Evolutionary conservation across 2,329 filamentous ascomycete species (phyloP).

Genomic region (Alternaria tenuissima): DNA sequence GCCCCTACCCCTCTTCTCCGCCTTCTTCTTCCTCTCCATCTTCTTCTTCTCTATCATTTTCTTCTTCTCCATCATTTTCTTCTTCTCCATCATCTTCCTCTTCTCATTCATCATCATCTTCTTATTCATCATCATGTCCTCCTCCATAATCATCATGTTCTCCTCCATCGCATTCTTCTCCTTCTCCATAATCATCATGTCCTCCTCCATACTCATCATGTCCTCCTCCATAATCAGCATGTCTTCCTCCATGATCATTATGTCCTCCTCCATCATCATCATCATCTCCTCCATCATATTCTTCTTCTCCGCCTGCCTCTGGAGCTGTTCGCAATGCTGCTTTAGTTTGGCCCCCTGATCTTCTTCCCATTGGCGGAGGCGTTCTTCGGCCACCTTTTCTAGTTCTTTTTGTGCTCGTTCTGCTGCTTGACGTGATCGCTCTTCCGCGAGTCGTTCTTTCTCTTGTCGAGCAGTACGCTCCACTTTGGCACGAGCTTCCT

Average conservation of each 20-base stretch:
- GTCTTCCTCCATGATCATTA: no score
- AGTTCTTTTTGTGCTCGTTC: not conserved
- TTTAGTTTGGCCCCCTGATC: not conserved
- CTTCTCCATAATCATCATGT: no score
- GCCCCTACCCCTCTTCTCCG: not conserved
- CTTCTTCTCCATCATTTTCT: no score
- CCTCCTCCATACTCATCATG: no score
- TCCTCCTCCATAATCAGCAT: no score
- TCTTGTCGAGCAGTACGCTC: not conserved
- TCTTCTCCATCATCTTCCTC: no score
- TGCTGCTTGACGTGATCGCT: not conserved
- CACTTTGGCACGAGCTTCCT: not conserved
- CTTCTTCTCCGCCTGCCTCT: not conserved
- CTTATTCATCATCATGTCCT: no score
- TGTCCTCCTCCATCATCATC: no score
- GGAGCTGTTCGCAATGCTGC: not conserved
- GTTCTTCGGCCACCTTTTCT: not conserved
- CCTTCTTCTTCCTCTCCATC: not conserved
- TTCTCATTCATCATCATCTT: no score
- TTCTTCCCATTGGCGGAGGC: not conserved
- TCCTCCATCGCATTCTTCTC: no score
- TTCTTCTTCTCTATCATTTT: no score
- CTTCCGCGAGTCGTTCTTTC: not conserved
- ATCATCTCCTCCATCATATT: not conserved
- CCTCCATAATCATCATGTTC: no score